phyloP scores from a whole-genome alignment of 2,329 filamentous ascomycete species.

The Fusarium sp. region DNA sequence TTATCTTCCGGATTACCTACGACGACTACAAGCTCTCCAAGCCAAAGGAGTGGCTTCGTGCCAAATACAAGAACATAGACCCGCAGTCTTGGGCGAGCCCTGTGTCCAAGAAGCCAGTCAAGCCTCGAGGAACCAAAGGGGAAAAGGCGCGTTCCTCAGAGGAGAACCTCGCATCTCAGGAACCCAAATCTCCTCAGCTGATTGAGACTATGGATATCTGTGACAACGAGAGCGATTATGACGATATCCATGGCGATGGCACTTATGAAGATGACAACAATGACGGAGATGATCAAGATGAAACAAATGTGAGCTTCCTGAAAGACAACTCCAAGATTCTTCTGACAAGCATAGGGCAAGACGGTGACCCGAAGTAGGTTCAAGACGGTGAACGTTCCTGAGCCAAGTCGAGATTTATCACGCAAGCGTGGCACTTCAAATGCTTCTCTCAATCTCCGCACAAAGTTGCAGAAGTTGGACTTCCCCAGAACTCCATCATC shows the following conservation, averaged over 20 bases:
- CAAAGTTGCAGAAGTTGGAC: not conserved
- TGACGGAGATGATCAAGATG: not conserved
- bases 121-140: fast-evolving
- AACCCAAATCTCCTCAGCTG: not conserved
- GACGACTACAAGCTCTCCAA: not conserved
- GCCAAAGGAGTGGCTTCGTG: not conserved
- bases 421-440: not conserved
- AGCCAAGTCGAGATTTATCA: not conserved
- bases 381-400: not conserved
- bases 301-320: not conserved
- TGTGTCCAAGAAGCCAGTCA: not conserved
- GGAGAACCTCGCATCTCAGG: not conserved
- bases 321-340: not conserved
- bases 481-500: too few species aligned
- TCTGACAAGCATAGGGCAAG: not conserved
- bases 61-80: not conserved
- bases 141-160: fast-evolving
- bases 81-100: not conserved
- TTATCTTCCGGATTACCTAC: not conserved
- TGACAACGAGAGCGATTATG: not conserved
- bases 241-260: not conserved
- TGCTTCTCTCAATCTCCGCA: not conserved
- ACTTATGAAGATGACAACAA: not conserved
- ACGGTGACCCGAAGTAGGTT: not conserved
- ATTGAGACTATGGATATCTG: not conserved